Evolutionary conservation across 257 asterid genomes (phyloP).

Genomic region (Solanum medicagineum): DNA sequence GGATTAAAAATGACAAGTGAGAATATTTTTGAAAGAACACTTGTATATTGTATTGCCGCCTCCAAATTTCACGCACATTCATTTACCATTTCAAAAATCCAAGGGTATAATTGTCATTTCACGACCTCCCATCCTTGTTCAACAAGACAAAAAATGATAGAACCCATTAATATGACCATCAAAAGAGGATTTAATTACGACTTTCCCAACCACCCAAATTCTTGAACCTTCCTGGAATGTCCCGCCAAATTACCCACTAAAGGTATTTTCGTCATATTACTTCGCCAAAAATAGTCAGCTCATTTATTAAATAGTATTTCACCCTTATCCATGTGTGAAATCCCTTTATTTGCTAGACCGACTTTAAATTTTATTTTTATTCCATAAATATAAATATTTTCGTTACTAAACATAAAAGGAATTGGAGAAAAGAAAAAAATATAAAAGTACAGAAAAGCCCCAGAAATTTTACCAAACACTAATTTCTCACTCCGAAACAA

Average conservation of each 20-base stretch:
- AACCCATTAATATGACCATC: not conserved
- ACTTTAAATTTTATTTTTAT: not conserved
- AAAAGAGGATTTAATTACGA: not conserved
- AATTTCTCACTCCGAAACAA: slow-evolving; percentile 20
- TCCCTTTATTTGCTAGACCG: not conserved
- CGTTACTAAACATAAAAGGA: not conserved
- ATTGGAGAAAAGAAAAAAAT: not conserved
- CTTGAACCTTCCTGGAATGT: not conserved
- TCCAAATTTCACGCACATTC: not conserved
- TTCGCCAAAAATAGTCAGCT: not conserved
- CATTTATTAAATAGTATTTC: not conserved
- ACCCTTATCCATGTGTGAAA: not conserved
- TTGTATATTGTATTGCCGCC: too few species aligned
- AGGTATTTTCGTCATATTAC: not conserved
- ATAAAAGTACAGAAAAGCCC: slow-evolving; percentile 42
- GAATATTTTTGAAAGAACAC: too few species aligned
- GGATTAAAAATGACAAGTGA: too few species aligned
- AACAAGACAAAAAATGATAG: not conserved
- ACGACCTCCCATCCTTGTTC: not conserved
- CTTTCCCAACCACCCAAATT: not conserved
- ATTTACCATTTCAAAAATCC: not conserved
- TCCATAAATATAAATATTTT: not conserved
- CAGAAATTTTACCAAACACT: slow-evolving; percentile 26
- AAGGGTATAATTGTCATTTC: not conserved
- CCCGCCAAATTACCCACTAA: not conserved